Conservation (phyloP, 1,284 basidiomycete genomes). For the Uromyces viciae-fabae region DNA sequence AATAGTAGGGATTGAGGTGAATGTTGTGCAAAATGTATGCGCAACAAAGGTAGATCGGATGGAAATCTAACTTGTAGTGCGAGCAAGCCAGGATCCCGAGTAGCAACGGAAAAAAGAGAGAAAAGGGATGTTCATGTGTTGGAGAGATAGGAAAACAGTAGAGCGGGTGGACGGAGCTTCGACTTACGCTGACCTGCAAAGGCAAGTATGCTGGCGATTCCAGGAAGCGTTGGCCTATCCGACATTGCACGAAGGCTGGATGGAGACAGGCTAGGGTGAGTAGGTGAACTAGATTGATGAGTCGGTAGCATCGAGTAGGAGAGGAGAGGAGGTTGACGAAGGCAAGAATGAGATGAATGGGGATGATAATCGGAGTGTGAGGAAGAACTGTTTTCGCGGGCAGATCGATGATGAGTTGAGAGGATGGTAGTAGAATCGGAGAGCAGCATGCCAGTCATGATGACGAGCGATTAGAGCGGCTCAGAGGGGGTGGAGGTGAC, state of each 20-base stretch:
- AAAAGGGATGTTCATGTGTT: no score
- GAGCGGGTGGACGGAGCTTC: not conserved
- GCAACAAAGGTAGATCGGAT: no score
- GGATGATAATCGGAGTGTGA: not conserved
- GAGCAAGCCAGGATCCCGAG: no score
- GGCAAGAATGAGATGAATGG: conserved; percentile 8
- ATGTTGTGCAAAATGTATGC: no score
- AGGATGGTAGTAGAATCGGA: conserved; percentile 4
- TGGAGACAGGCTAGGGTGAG: not conserved
- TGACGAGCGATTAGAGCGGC: not conserved
- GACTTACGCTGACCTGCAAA: conserved; percentile 41
- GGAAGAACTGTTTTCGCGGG: not conserved
- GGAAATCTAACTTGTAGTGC: no score
- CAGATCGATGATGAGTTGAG: not conserved
- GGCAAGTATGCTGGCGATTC: conserved; percentile 38
- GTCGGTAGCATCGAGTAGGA: not conserved
- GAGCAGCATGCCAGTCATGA: conserved; percentile 11
- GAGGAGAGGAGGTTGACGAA: conserved; percentile 6
- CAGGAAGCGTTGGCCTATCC: conserved; percentile 33
- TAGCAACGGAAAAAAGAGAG: no score
- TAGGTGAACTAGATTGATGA: not conserved
- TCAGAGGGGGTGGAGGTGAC: not conserved
- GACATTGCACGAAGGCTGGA: not conserved
- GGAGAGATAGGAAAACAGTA: not conserved
- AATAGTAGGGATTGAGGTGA: no score